A percentile compares a stretch with the other conserved stretches of the same genome.
Conservation (phyloP, 257 asterid genomes). For the Datura wrightii region DNA sequence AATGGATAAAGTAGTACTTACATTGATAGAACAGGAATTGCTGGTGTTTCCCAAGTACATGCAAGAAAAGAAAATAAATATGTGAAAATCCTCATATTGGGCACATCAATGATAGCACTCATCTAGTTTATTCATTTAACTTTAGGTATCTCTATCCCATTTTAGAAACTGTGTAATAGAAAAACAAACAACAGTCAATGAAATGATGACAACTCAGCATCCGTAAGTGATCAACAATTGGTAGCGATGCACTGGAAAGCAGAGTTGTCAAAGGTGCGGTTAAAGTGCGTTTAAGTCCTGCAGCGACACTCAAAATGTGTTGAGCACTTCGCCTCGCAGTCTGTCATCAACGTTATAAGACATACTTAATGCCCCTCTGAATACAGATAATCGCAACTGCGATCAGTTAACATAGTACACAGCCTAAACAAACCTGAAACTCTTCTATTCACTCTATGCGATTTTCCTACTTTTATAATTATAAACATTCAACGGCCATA, state of each 20-base stretch:
- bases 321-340: too few species aligned
- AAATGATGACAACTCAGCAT: background rate
- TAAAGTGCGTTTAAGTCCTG: too few species aligned
- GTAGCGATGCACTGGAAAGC: background rate
- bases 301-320: too few species aligned
- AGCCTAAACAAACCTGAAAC: too few species aligned
- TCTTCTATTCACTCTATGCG: too few species aligned
- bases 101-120: slow-evolving; percentile 30
- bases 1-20: slow-evolving; percentile 50
- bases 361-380: too few species aligned
- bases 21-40: slow-evolving; percentile 97
- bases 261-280: too few species aligned
- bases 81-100: slow-evolving; percentile 32
- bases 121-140: background rate
- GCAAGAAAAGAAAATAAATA: slow-evolving; percentile 41
- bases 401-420: too few species aligned
- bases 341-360: too few species aligned
- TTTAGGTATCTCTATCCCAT: slow-evolving; percentile 10
- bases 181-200: background rate
- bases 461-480: too few species aligned
- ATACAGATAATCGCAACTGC: too few species aligned
- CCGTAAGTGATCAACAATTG: background rate
- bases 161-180: background rate
- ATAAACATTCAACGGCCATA: too few species aligned
- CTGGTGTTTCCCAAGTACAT: slow-evolving; percentile 56